Base-by-base conservation (phyloP, 2,329 filamentous ascomycete genomes). In the Mariannaea elegans region DNA sequence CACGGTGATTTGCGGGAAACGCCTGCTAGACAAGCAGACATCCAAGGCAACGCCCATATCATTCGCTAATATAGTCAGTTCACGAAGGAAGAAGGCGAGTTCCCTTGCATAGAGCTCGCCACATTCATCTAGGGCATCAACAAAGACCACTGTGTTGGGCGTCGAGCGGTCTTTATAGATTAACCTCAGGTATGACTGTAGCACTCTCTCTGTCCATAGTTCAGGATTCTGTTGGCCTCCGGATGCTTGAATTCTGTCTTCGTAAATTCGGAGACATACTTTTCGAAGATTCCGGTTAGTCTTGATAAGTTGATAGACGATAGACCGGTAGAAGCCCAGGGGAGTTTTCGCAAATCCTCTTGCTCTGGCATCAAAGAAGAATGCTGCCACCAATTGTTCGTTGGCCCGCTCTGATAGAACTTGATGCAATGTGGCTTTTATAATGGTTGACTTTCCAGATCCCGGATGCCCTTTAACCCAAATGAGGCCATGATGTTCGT, bases 121-220 rank as follows among this genome's bases (percentile, higher is more conserved):
- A 6, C 61, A 47, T 14, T 65, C 62, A 19, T 63, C 62, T 5
- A 65, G 51, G 2, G 44, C 59, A 12, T 65, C 59, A 2, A 65
- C 23, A 3, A 60, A 65, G 14, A 65, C 49, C 8, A 64, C 7
- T 2, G 36, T 41, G 12, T 12, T 36, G 23, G 29, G 42, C 4
- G 23, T 2, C 13, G 7, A 3, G 13, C 18, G 4, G 3, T 19
- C 9, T 6, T 39, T 24, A n/a, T 58, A 55, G 4, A 51, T 34
- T 5, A 36, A 42, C 10, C 10, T 10, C 13, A 58, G 45, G 14
- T 51, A 24, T 2, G 14, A 7, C 14, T 47, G 9, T 7, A 62
- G 59, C 3, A 58, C 59, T n/a, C 2, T 9, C 12, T 53, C 38
- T 34, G 38, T 12, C 47, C 48, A 57, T 45, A 10, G 23, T 16